phyloP scores from a whole-genome alignment of 306 rosid species.

The Corylus avellana region DNA sequence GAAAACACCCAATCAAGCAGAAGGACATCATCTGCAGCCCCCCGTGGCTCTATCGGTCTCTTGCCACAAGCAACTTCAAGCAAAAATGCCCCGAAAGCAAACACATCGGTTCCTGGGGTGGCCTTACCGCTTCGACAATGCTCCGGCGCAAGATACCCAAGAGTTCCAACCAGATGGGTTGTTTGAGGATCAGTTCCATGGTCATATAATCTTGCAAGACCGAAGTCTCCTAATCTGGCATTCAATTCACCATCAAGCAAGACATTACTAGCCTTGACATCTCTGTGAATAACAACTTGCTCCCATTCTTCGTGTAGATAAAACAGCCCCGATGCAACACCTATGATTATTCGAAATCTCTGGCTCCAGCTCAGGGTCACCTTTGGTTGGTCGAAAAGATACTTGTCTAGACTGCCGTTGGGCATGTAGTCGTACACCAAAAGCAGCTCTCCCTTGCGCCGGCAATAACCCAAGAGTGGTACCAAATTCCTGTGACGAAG shows the following conservation, averaged over 20 bases:
- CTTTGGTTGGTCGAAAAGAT: conserved; percentile 11
- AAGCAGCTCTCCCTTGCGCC: conserved; percentile 30
- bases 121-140: conserved; percentile 32
- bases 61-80: conserved; percentile 39
- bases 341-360: conserved; percentile 31
- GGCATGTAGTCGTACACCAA: conserved; percentile 43
- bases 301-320: conserved; percentile 40
- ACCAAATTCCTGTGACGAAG: conserved; percentile 38
- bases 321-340: conserved; percentile 32
- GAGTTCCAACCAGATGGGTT: conserved; percentile 33
- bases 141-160: conserved; percentile 43
- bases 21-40: conserved; percentile 22
- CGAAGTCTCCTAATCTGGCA: conserved; percentile 38
- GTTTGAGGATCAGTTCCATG: conserved; percentile 41
- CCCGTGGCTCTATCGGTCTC: conserved; percentile 31
- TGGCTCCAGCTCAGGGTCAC: conserved; percentile 33
- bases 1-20: conserved; percentile 78
- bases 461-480: conserved; percentile 36
- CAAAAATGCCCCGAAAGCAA: conserved; percentile 39
- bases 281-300: conserved; percentile 43
- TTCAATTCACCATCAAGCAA: conserved; percentile 34
- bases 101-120: conserved; percentile 31
- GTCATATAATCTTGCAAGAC: conserved; percentile 38
- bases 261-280: conserved; percentile 41
- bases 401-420: conserved; percentile 44